Base-by-base conservation (phyloP, 768 basidiomycete species). In the Rhodotorula paludigena region DNA sequence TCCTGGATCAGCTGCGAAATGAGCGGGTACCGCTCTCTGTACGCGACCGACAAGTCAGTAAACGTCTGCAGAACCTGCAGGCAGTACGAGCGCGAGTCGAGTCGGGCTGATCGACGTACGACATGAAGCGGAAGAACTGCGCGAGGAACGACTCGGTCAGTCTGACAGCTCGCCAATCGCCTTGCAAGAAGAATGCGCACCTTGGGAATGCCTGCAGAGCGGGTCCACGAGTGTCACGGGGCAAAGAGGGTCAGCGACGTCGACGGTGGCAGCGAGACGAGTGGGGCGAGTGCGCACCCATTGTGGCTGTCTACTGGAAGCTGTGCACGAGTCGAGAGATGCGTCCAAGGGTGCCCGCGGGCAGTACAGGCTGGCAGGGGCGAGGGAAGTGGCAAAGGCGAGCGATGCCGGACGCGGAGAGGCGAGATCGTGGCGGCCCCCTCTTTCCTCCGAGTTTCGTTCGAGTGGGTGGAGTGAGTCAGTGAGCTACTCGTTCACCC, bases 1-100 rank as follows among this genome's bases (percentile, higher is more conserved):
- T 96, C 92, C 78, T 94, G 86, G 71, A 98, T 96, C 64, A 98
- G 83, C 78, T 98, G 96, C 25, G 94, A 98, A 23, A 93, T 99
- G 73, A 99, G 84, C 57, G 96, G 94, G 78, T 99, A 99, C 68
- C 96, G 87, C 82, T 98, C 96, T 69, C 92, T 94, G 76, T 33
- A 5, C 15, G 36, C 18, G 5, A 42, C 6, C 9, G 33, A n/a
- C n/a, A n/a, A 14, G 64, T 55, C 28, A 21, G 33, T 2, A 12
- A 8, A 5, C 14, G 47, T 15, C 11, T 20, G 32, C 32, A 30
- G 28, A 16, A 25, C 10, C n/a, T 8, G 45, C 45, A 28, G 5
- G 25, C 7, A 7, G n/a, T n/a, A 28, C 16, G 11, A 25, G n/a
- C 47, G 12, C 30, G 20, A 1, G 48, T 15, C 36, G 23, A 33